These are phyloP conservation scores for Pythium utonaiense DNA, from an alignment of 352 stramenopile genomes.

Conservation along the genomic window DNA sequence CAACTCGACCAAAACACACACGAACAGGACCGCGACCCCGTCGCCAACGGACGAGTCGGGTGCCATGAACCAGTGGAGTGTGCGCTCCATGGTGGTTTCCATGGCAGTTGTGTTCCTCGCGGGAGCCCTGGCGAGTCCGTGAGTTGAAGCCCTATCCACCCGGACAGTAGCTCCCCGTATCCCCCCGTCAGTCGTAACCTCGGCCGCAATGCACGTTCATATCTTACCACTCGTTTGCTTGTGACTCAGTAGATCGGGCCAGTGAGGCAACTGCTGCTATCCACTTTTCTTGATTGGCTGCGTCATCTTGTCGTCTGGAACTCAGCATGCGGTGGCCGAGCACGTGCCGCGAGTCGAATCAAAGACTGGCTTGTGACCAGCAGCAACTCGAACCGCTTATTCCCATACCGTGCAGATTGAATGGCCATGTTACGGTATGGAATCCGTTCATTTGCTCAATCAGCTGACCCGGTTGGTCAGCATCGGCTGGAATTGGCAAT, in stretches of 20 bases:
- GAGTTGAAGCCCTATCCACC: neutral
- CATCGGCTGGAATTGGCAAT: neutral
- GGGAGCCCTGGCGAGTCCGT: neutral
- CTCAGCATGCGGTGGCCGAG: neutral
- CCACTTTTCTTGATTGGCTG: too few species aligned
- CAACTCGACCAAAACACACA: neutral
- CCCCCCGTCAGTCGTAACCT: too few species aligned
- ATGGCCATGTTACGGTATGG: too few species aligned
- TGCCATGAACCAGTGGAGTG: neutral
- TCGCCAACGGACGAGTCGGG: neutral
- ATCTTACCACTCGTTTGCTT: neutral
- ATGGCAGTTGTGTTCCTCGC: neutral
- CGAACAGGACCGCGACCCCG: neutral
- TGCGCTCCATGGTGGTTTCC: neutral
- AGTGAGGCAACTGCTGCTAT: too few species aligned
- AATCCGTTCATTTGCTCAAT: neutral
- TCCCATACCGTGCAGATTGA: too few species aligned
- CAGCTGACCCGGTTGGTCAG: neutral
- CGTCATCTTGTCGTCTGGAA: neutral
- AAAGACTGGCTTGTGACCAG: too few species aligned
- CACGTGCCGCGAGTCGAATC: conserved; percentile 8
- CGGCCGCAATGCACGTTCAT: neutral
- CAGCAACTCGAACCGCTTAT: too few species aligned
- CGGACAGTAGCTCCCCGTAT: too few species aligned
- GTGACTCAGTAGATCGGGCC: too few species aligned